Conservation (phyloP, 371 early-diverging fungal genomes). For the Mucor irregularis region DNA sequence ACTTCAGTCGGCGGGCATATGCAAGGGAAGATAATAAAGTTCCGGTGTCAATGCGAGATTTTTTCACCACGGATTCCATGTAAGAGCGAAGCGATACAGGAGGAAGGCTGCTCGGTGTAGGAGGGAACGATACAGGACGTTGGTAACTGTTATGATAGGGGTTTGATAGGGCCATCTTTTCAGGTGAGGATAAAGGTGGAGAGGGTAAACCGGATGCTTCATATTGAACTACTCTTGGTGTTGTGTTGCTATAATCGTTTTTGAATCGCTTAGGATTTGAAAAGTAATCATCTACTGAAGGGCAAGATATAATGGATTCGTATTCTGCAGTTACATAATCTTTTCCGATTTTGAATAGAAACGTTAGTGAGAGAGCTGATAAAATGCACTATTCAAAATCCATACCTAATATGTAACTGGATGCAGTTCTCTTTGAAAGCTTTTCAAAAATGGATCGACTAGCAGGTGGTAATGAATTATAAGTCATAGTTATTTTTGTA, state of each 20-base stretch:
- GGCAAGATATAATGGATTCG: constrained; percentile 14
- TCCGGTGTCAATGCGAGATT: constrained; percentile 57
- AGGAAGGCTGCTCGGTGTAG: background rate
- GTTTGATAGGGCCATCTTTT: background rate
- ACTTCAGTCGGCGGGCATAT: constrained; percentile 52
- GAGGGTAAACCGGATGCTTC: constrained; percentile 8
- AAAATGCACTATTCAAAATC: background rate
- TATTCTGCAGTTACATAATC: constrained; percentile 22
- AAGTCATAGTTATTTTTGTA: too few species aligned
- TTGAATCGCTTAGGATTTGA: background rate
- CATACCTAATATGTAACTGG: constrained; percentile 21
- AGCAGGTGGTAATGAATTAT: background rate
- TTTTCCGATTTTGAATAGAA: background rate
- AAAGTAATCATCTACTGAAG: background rate
- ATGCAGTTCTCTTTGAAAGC: constrained; percentile 6
- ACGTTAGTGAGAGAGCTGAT: background rate
- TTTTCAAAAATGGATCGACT: constrained; percentile 3
- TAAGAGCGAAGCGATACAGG: constrained; percentile 37
- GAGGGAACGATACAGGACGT: constrained; percentile 7
- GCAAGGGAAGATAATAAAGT: constrained; percentile 59
- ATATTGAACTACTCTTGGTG: background rate
- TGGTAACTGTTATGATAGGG: background rate
- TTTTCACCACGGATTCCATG: constrained; percentile 48
- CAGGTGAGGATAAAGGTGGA: constrained; percentile 19
- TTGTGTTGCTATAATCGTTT: background rate